phyloP scores from a whole-genome alignment of 2,329 filamentous ascomycete genomes.

The Colletotrichum somersetense region DNA sequence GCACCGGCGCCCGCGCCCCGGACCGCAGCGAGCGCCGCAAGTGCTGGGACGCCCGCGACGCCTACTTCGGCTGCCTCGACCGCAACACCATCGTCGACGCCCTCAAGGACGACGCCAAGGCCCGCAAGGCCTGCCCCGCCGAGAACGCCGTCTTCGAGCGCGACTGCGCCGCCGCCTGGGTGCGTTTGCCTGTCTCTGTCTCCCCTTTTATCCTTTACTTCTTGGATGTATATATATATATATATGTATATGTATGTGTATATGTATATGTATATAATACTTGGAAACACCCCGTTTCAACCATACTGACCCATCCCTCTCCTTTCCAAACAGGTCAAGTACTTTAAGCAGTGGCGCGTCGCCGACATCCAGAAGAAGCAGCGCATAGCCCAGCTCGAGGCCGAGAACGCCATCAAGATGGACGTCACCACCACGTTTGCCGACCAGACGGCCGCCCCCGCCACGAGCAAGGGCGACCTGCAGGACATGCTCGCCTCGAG shows the following conservation, averaged over 20 bases:
- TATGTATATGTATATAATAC: too few species aligned
- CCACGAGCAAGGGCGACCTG: conserved; percentile 53
- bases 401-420: conserved; percentile 77
- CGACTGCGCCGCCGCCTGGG: conserved; percentile 92
- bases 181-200: conserved; percentile 58
- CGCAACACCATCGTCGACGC: conserved; percentile 82
- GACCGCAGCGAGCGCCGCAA: conserved; percentile 82
- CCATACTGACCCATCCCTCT: conserved; percentile 4
- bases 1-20: conserved; percentile 77
- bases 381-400: conserved; percentile 80
- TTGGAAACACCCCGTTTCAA: too few species aligned
- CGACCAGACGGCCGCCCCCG: conserved; percentile 9
- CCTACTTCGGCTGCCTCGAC: conserved; percentile 91
- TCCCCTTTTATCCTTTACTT: neutral
- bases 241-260: too few species aligned
- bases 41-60: conserved; percentile 93
- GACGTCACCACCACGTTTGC: conserved; percentile 55
- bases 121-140: conserved; percentile 54
- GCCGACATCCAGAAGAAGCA: conserved; percentile 90
- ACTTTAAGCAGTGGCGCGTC: conserved; percentile 97
- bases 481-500: conserved; percentile 54
- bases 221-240: too few species aligned
- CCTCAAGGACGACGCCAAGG: conserved; percentile 57
- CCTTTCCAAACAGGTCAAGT: conserved; percentile 76
- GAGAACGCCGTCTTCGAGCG: conserved; percentile 75